These are phyloP conservation scores for Aspergillus cristatus DNA, from an alignment of 495 filamentous ascomycete genomes.

Conservation along the genomic window DNA sequence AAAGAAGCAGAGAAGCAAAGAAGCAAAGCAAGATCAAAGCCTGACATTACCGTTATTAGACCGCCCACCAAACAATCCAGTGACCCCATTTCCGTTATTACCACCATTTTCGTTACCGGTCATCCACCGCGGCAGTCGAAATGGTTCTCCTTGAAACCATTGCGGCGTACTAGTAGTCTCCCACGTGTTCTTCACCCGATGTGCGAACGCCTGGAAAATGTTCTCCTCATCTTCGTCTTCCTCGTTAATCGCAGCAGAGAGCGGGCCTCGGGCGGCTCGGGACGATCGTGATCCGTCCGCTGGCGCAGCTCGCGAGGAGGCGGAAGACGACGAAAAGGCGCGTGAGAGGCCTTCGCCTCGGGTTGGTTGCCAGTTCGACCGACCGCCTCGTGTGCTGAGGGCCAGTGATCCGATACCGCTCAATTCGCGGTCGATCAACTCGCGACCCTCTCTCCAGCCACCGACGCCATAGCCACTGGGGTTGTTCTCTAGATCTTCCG, in stretches of 20 bases:
- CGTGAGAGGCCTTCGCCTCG: too few species aligned
- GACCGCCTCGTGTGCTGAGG: conserved; percentile 26
- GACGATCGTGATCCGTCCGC: conserved; percentile 20
- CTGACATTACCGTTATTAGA: conserved; percentile 40
- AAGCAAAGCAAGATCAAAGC: conserved; percentile 10
- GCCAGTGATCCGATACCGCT: conserved; percentile 50
- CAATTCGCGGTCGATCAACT: conserved; percentile 84
- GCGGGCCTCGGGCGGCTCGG: conserved; percentile 17
- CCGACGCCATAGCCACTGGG: conserved; percentile 61
- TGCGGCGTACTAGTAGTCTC: conserved; percentile 73
- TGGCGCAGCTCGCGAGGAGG: conserved; percentile 21
- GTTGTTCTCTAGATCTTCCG: conserved; percentile 60
- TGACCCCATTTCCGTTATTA: conserved; percentile 30
- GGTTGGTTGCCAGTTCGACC: conserved; percentile 18
- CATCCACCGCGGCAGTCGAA: conserved; percentile 83
- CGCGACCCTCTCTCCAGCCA: conserved; percentile 88
- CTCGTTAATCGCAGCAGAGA: conserved; percentile 31
- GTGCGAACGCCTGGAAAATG: conserved; percentile 73
- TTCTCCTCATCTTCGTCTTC: conserved; percentile 66
- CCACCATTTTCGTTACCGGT: conserved; percentile 22
- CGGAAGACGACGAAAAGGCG: background rate
- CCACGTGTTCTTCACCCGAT: conserved; percentile 83
- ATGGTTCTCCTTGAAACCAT: conserved; percentile 62
- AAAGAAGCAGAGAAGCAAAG: background rate
- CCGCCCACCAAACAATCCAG: conserved; percentile 48